phyloP scores from a whole-genome alignment of 192 early-diverging fungal species.

The Funneliformis mosseae region DNA sequence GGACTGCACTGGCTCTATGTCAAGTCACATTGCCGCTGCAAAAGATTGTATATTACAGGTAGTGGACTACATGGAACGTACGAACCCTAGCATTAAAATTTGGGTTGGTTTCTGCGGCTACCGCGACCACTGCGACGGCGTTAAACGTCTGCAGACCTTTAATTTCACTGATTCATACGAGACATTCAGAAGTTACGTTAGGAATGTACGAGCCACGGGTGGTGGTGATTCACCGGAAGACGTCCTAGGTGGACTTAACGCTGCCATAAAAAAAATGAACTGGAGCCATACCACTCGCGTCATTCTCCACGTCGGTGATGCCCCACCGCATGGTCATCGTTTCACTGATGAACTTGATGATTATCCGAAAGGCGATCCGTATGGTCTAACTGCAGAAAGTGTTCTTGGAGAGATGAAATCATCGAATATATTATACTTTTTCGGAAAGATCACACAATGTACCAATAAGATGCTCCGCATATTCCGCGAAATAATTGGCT shows the following conservation, averaged over 20 bases:
- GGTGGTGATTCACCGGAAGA: neutral
- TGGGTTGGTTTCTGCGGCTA: conserved; percentile 30
- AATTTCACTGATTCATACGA: neutral
- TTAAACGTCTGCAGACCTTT: neutral
- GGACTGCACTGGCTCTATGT: conserved; percentile 21
- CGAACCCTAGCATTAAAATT: conserved; percentile 20
- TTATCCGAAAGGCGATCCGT: conserved; percentile 33
- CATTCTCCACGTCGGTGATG: conserved; percentile 33
- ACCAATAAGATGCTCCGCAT: conserved; percentile 29
- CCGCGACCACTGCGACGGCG: neutral
- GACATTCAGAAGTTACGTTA: neutral
- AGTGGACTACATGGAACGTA: neutral
- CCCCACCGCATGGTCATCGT: conserved; percentile 30
- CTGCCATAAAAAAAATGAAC: conserved; percentile 13
- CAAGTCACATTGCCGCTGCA: conserved; percentile 7
- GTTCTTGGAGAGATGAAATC: conserved; percentile 22
- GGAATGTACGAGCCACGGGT: neutral
- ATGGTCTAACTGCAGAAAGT: conserved; percentile 29
- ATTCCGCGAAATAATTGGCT: conserved; percentile 31
- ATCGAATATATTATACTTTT: conserved; percentile 29
- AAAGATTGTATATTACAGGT: conserved; percentile 24
- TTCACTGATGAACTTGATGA: neutral
- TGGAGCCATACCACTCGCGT: conserved; percentile 24
- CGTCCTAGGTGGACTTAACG: conserved; percentile 30
- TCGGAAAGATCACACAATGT: conserved; percentile 27